A percentile compares a stretch with the other conserved stretches of the same genome.
Evolutionary conservation across 2,329 filamentous ascomycete species (phyloP).

Genomic region (Sarocladium oryzae): DNA sequence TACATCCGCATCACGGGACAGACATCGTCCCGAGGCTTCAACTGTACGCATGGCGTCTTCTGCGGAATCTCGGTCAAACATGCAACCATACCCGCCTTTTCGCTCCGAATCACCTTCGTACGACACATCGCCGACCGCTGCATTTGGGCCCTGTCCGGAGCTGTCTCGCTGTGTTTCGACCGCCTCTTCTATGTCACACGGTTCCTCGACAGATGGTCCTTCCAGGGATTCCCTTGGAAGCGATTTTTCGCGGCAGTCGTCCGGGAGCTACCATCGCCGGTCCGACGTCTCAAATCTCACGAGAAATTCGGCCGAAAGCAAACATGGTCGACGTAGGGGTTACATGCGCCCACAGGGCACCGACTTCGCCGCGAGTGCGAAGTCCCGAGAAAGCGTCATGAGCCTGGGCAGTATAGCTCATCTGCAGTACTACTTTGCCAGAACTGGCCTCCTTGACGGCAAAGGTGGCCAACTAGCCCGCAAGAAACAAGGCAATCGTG

Average conservation of each 20-base stretch:
- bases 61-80: slow-evolving; percentile 20
- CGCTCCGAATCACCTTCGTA: slow-evolving; percentile 59
- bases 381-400: slow-evolving; percentile 88
- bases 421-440: slow-evolving; percentile 95
- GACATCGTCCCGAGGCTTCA: slow-evolving; percentile 4
- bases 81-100: slow-evolving; percentile 19
- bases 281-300: slow-evolving; percentile 35
- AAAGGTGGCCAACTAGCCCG: slow-evolving; percentile 82
- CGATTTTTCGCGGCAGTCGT: slow-evolving; percentile 55
- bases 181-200: slow-evolving; percentile 52
- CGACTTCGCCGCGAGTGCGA: slow-evolving; percentile 84
- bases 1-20: slow-evolving; percentile 2
- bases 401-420: slow-evolving; percentile 95
- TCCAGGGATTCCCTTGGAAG: slow-evolving; percentile 51
- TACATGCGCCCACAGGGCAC: slow-evolving; percentile 85
- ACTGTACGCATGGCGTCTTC: slow-evolving; percentile 24
- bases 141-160: slow-evolving; percentile 51
- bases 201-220: slow-evolving; percentile 33
- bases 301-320: slow-evolving; percentile 37
- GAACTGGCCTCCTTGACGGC: slow-evolving; percentile 86
- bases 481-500: slow-evolving; percentile 56
- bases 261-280: slow-evolving; percentile 45
- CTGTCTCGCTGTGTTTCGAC: slow-evolving; percentile 60
- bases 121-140: slow-evolving; percentile 54
- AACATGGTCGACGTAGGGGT: slow-evolving; percentile 55